Evolutionary conservation across 1,284 basidiomycete species (phyloP), one percentile per base, ranked within the genome.

Genomic region (Peniophora sp.): DNA sequence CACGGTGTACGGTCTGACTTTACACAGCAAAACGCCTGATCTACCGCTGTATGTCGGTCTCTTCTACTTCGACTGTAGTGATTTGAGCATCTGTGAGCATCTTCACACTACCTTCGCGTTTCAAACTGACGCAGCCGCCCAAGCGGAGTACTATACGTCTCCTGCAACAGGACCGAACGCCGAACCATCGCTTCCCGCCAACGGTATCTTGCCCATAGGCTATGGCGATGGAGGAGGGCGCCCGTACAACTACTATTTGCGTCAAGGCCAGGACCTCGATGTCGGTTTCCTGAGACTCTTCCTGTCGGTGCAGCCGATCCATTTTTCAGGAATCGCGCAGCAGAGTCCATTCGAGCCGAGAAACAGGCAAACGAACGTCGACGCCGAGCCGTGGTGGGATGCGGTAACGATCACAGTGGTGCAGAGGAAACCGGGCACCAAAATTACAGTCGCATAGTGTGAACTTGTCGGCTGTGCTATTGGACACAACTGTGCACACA

Each of bases 261-360:
- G 44, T 22, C 20, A 45, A n/a, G 44, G 44, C 12, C 44, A 45
- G 24, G 23, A 22, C 2, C 20, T 45, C 8, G 44, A 45, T 24
- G 44, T 45, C 44, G 44, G 44, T 23, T 45, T 45, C 44, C 14
- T 45, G 14, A 45, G 22, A 22, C 44, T 45, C 23, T 45, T 45
- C 44, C 24, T 45, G 23, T 45, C 44, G 14, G 22, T 22, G 23
- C 6, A 24, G 24, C 44, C 44, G 10, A 24, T 45, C 10, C n/a
- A 45, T 20, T 22, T 45, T n/a, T 20, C 17, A 10, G 14, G 14
- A 8, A 22, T 45, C 23, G n/a, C 44, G 9, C 44, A 45, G 23
- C 17, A 23, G 23, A 23, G n/a, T 6, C 44, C 44, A 9, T 45
- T 45, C 44, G 38, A 41, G 38, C 12, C 9, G 6, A n/a, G 24